Evolutionary conservation across 192 early-diverging fungal species (phyloP), one percentile per base, ranked within the genome.

Genomic region (Phycomyces nitens): DNA sequence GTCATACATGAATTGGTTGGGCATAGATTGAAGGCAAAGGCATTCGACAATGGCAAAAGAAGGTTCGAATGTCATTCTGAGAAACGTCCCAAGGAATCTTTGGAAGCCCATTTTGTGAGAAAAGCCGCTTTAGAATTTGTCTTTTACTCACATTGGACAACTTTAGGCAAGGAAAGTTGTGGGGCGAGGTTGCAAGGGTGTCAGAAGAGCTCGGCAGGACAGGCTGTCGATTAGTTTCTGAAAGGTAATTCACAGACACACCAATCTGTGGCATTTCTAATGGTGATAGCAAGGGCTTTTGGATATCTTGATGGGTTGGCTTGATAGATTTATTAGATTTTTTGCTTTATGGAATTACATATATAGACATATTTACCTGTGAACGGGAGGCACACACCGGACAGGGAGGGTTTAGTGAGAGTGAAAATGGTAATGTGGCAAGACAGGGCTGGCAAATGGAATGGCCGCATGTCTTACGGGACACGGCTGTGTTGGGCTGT

Each of bases 11-110:
- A 27, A 85, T 76, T 43, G 78, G 65, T 58, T 82, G 83, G 9
- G 72, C 60, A 44, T 80, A 72, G 18, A 73, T 34, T 11, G 77
- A 73, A 24, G 64, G 56, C 20, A 72, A 62, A 5, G 83, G 81
- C 18, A 73, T 56, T 23, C 75, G 76, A 1, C 71, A 54, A 38
- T 74, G 64, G 9, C 71, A 58, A 40, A 85, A 78, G 56, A 85
- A 82, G 4, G 53, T 42, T 9, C 43, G 58, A 47, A 85, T 75
- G 53, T 85, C 83, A 26, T 76, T 72, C 52, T 80, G 68, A 18
- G 83, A 85, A 22, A 81, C 69, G 65, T 85, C 83, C 83, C 83
- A 85, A n/a, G 83, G 83, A 23, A 85, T 85, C 67, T 69, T 56
- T 41, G 2, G 41, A 40, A 16, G 18, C 24, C 16, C 34, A 26